phyloP scores from a whole-genome alignment of 129 eudicot genomes.

The Oenanthe sinensis region DNA sequence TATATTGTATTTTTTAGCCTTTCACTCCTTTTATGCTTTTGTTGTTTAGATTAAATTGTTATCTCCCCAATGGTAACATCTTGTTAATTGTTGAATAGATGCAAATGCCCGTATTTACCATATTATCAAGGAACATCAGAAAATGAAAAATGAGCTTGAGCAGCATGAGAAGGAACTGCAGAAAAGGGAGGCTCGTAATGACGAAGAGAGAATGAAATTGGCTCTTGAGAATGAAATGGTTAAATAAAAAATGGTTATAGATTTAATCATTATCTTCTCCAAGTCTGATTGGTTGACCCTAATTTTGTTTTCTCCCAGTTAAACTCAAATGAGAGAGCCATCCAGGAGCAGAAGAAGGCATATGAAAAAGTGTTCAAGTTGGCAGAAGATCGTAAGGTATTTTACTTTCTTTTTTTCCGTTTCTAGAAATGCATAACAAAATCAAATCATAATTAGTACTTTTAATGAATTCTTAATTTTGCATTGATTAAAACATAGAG shows the following conservation, averaged over 20 bases:
- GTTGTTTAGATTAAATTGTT: not conserved
- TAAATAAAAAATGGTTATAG: not conserved
- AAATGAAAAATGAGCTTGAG: slow-evolving; percentile 9
- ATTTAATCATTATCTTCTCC: not conserved
- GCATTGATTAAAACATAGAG: slow-evolving; percentile 29
- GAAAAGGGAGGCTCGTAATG: slow-evolving; percentile 22
- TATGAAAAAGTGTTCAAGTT: slow-evolving; percentile 22
- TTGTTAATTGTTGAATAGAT: slow-evolving; percentile 11
- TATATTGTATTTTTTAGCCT: too few relatives aligned
- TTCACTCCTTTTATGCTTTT: not conserved
- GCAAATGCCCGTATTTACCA: slow-evolving; percentile 10
- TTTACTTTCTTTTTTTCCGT: not conserved
- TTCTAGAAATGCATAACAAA: not conserved
- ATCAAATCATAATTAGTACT: too few relatives aligned
- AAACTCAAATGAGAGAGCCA: slow-evolving; percentile 23
- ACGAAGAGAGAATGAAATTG: slow-evolving; percentile 12
- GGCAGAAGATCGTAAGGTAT: slow-evolving; percentile 27
- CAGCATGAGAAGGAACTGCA: slow-evolving; percentile 22
- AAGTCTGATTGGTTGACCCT: not conserved
- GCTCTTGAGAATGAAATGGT: slow-evolving; percentile 12
- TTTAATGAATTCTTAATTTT: too few relatives aligned
- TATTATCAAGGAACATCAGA: slow-evolving; percentile 21
- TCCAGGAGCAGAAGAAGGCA: slow-evolving; percentile 25
- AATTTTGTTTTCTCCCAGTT: not conserved
- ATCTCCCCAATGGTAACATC: not conserved